Percentiles rank a stretch among this genome's conserved stretches.
phyloP scores from a whole-genome alignment of 1,284 basidiomycete species.

The Inonotus obliquus region DNA sequence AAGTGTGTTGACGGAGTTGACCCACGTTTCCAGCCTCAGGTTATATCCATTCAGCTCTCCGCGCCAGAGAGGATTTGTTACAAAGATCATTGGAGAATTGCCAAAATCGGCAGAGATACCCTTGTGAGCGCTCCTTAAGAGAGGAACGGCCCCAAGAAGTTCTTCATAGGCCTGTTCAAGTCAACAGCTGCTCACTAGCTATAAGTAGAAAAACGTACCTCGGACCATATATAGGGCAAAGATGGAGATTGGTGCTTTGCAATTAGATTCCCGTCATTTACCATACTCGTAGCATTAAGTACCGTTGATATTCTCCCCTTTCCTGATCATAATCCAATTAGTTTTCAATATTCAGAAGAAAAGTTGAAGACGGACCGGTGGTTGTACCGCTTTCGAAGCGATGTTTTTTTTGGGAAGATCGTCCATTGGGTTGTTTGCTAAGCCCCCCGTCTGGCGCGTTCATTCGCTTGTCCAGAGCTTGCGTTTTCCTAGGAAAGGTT shows the following conservation, averaged over 20 bases:
- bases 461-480: not conserved
- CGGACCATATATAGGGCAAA: constrained; percentile 1
- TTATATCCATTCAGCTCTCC: not conserved
- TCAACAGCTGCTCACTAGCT: not conserved
- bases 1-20: too few relatives aligned
- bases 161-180: not conserved
- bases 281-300: not conserved
- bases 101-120: constrained; percentile 2
- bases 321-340: not conserved
- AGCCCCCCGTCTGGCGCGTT: not conserved
- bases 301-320: not conserved
- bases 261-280: not conserved
- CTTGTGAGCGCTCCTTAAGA: not conserved
- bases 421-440: not conserved
- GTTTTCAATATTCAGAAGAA: too few relatives aligned
- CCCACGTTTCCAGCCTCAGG: not conserved
- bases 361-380: too few relatives aligned
- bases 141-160: constrained; percentile 4
- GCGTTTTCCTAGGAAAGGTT: not conserved
- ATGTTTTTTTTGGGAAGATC: too few relatives aligned
- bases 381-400: too few relatives aligned
- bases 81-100: not conserved
- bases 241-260: not conserved
- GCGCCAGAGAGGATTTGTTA: not conserved
- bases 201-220: not conserved